Percentiles rank a stretch among this genome's conserved stretches.
Evolutionary conservation across 345 rosid genomes (phyloP).

Genomic region (Euphorbia peplus): DNA sequence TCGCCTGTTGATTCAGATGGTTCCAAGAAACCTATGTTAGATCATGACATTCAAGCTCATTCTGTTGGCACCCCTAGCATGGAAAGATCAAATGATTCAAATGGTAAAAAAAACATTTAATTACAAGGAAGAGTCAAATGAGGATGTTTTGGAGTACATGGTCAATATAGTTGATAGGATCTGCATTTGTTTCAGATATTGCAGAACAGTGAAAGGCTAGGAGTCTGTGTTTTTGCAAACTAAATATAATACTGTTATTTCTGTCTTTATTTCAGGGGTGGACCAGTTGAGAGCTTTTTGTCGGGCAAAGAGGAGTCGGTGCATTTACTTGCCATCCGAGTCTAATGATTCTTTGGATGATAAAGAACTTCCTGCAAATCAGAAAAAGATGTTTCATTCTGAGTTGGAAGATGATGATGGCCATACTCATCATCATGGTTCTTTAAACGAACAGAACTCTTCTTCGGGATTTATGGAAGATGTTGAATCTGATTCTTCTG

Average conservation of each 20-base stretch:
- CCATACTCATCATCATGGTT: constrained; percentile 36
- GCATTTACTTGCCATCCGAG: constrained; percentile 47
- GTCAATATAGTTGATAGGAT: constrained; percentile 22
- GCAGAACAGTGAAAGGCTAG: constrained; percentile 16
- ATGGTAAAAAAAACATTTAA: constrained; percentile 50
- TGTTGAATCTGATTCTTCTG: constrained; percentile 55
- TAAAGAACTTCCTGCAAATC: constrained; percentile 48
- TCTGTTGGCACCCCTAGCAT: constrained; percentile 43
- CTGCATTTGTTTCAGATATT: constrained; percentile 23
- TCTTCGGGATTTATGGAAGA: constrained; percentile 55
- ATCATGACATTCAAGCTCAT: constrained; percentile 42
- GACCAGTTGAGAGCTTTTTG: constrained; percentile 41
- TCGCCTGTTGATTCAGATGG: constrained; percentile 47
- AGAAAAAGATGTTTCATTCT: constrained; percentile 42
- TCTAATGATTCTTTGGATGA: constrained; percentile 46
- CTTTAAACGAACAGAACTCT: constrained; percentile 41
- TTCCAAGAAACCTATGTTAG: constrained; percentile 37
- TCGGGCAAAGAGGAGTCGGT: constrained; percentile 64
- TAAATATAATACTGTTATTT: constrained; percentile 26
- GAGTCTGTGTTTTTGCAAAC: constrained; percentile 24
- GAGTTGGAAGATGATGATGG: constrained; percentile 39
- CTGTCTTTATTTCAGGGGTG: constrained; percentile 49
- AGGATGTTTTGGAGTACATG: constrained; percentile 15
- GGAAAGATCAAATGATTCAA: constrained; percentile 40
- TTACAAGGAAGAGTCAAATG: constrained; percentile 15